phyloP scores from a whole-genome alignment of 768 basidiomycete genomes.

The Serpula lacrymans region DNA sequence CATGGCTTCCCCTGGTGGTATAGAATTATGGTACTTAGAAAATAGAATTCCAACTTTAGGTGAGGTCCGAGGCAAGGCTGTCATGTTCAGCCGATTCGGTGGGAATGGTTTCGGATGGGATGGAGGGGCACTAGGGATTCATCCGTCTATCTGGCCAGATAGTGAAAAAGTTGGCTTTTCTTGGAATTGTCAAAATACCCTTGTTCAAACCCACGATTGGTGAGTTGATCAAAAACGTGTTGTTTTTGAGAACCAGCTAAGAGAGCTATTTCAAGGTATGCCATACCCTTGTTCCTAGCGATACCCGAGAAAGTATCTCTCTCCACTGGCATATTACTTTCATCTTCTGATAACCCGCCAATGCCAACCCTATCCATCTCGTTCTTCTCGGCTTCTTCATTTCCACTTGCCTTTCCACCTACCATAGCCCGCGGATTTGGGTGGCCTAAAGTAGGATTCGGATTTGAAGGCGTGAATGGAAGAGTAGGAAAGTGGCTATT shows the following conservation, averaged over 20 bases:
- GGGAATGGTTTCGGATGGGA: slow-evolving; percentile 68
- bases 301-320: slow-evolving; percentile 79
- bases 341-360: slow-evolving; percentile 29
- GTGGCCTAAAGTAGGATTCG: slow-evolving; percentile 72
- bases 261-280: slow-evolving; percentile 61
- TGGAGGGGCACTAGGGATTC: slow-evolving; percentile 77
- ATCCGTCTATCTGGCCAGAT: slow-evolving; percentile 85
- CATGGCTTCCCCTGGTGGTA: slow-evolving; percentile 41
- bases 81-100: slow-evolving; percentile 86
- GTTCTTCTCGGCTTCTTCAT: slow-evolving; percentile 76
- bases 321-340: slow-evolving; percentile 51
- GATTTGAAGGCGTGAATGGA: slow-evolving; percentile 84
- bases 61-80: slow-evolving; percentile 80
- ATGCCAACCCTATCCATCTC: slow-evolving; percentile 63
- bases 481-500: slow-evolving; percentile 73
- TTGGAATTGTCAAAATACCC: slow-evolving; percentile 71
- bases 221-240: slow-evolving; percentile 27
- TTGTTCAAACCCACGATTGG: slow-evolving; percentile 86
- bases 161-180: slow-evolving; percentile 67
- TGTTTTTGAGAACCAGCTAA: slow-evolving; percentile 2
- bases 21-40: slow-evolving; percentile 77
- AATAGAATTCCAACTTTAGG: slow-evolving; percentile 78
- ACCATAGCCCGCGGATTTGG: slow-evolving; percentile 80
- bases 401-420: slow-evolving; percentile 79
- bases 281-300: slow-evolving; percentile 70